Evolutionary conservation across 495 filamentous ascomycete genomes (phyloP).

Genomic region (Neurospora hispaniola): DNA sequence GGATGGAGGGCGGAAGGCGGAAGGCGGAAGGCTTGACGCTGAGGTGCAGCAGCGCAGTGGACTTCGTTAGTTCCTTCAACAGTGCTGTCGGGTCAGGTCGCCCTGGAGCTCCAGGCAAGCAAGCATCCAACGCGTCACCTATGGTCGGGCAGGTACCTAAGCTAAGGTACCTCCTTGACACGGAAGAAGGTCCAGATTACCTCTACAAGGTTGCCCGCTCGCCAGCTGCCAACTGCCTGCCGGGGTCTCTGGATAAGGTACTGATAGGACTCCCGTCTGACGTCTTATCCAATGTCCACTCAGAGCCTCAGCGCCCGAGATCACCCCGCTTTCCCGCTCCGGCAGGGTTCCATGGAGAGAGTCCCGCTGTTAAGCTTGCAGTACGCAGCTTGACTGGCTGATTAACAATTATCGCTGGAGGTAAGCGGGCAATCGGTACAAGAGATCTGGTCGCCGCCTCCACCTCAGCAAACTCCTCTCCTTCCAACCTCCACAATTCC

Average conservation of each 20-base stretch:
- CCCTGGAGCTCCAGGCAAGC: slow-evolving; percentile 29
- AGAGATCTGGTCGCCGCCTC: slow-evolving; percentile 4
- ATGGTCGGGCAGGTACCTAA: too few species aligned
- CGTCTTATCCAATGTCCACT: not conserved
- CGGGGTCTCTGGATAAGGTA: not conserved
- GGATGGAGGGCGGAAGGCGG: slow-evolving; percentile 5
- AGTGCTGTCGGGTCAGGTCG: not conserved
- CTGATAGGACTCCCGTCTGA: not conserved
- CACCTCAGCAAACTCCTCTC: slow-evolving; percentile 16
- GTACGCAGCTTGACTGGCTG: not conserved
- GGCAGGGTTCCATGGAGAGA: not conserved
- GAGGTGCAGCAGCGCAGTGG: slow-evolving; percentile 3
- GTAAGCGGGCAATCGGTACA: not conserved
- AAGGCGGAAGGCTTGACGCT: slow-evolving; percentile 3
- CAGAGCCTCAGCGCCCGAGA: not conserved
- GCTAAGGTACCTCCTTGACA: slow-evolving; percentile 12
- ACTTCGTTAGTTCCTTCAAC: not conserved
- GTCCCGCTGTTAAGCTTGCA: not conserved
- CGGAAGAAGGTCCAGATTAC: not conserved
- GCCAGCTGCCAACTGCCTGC: not conserved
- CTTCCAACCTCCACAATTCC: slow-evolving; percentile 23
- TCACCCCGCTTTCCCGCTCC: not conserved
- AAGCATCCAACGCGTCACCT: slow-evolving; percentile 23
- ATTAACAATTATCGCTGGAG: not conserved
- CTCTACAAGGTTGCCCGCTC: not conserved